Conservation (phyloP, 164 flowering plant species). For the Hamamelis virginiana region DNA sequence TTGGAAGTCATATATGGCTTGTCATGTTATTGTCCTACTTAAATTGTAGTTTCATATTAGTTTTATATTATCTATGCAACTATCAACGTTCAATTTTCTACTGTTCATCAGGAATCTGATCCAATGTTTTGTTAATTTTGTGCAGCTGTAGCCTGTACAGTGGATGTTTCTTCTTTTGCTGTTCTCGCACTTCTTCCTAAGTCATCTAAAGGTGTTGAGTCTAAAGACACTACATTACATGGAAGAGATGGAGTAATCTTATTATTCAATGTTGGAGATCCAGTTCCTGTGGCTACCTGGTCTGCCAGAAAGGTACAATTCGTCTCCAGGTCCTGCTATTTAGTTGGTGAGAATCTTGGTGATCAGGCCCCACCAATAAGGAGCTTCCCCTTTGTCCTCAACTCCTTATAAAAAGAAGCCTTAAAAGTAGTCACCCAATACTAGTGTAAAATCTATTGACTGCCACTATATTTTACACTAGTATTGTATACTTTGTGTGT, state of each 20-base stretch:
- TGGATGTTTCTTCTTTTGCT: constrained; percentile 59
- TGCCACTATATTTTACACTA: too few species aligned
- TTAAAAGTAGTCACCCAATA: too few species aligned
- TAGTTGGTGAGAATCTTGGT: too few species aligned
- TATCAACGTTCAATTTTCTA: too few species aligned
- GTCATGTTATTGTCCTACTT: too few species aligned
- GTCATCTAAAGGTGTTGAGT: constrained; percentile 17
- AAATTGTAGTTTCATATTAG: too few species aligned
- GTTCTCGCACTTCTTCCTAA: constrained; percentile 62
- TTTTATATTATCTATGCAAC: neutral
- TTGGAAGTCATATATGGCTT: too few species aligned
- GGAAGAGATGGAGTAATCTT: constrained; percentile 69
- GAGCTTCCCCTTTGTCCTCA: too few species aligned
- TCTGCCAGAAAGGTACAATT: constrained; percentile 67
- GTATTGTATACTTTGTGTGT: too few species aligned
- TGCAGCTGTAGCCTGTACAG: constrained; percentile 70
- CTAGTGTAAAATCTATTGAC: too few species aligned
- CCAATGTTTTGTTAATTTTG: neutral
- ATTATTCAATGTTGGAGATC: constrained; percentile 53
- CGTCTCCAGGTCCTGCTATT: neutral
- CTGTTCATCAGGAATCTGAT: neutral
- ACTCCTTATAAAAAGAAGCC: too few species aligned
- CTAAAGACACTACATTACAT: constrained; percentile 21
- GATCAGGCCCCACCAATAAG: too few species aligned
- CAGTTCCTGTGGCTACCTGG: constrained; percentile 78